Evolutionary conservation across 257 asterid species (phyloP).

Genomic region (Fraxinus excelsior): DNA sequence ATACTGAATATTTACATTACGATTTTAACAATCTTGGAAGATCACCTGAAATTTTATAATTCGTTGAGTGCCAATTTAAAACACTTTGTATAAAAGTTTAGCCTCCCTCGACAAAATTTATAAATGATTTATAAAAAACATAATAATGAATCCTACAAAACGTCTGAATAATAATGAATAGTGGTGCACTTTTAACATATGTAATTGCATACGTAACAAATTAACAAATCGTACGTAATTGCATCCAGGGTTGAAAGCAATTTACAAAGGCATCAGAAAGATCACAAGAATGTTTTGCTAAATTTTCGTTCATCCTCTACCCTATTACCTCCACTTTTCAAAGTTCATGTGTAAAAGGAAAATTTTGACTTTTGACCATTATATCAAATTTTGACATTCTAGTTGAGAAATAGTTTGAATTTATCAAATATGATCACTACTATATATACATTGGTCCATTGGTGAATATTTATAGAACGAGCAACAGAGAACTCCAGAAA

Average conservation of each 20-base stretch:
- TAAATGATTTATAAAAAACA: too few species aligned
- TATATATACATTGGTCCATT: background rate
- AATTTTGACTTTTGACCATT: background rate
- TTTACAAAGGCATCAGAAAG: slow-evolving; percentile 11
- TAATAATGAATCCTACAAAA: too few species aligned
- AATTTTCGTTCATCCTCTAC: slow-evolving; percentile 12
- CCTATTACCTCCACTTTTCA: background rate
- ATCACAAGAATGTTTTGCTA: slow-evolving; percentile 33
- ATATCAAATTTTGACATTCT: background rate
- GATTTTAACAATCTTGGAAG: too few species aligned
- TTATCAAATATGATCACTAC: background rate
- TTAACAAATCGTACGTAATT: background rate
- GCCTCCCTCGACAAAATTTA: too few species aligned
- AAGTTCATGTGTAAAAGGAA: background rate
- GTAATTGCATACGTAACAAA: background rate
- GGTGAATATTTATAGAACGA: background rate
- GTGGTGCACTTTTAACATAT: background rate
- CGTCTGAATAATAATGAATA: too few species aligned
- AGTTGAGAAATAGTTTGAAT: slow-evolving; percentile 16
- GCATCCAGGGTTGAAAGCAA: background rate
- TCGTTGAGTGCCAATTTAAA: too few species aligned
- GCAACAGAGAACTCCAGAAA: background rate
- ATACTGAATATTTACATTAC: too few species aligned
- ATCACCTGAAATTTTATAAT: too few species aligned
- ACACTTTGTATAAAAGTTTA: too few species aligned